These are phyloP conservation scores for Sparassis latifolia DNA, from an alignment of 1,284 basidiomycete genomes.

Conservation along the genomic window DNA sequence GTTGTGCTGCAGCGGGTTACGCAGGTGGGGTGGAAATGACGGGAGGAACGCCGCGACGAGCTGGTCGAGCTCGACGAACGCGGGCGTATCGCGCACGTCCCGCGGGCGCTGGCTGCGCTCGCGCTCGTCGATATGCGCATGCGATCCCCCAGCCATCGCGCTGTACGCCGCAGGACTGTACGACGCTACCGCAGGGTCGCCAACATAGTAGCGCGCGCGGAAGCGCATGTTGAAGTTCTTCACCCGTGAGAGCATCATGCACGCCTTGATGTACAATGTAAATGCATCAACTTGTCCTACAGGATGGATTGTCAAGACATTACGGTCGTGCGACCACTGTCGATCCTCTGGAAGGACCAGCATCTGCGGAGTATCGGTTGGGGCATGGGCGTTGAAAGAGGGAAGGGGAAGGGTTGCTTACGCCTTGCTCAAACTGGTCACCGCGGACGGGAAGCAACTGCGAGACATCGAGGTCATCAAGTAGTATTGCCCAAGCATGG, in stretches of 20 bases:
- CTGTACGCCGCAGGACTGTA: conserved; percentile 8
- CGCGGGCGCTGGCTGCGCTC: conserved; percentile 24
- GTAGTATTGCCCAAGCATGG: conserved; percentile 63
- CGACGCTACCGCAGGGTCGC: conserved; percentile 31
- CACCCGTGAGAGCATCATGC: conserved; percentile 59
- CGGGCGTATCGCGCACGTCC: conserved; percentile 52
- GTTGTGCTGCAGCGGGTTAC: conserved; percentile 43
- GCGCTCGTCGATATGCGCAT: conserved; percentile 3
- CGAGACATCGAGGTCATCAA: conserved; percentile 67
- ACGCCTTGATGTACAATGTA: conserved; percentile 62
- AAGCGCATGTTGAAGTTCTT: conserved; percentile 69
- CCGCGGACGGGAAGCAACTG: conserved; percentile 61
- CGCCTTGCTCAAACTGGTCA: conserved; percentile 54
- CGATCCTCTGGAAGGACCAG: conserved; percentile 48
- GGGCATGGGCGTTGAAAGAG: not conserved
- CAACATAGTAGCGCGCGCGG: conserved; percentile 48
- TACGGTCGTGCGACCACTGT: conserved; percentile 60
- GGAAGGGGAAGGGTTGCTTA: conserved; percentile 25
- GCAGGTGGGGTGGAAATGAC: conserved; percentile 52
- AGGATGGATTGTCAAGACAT: conserved; percentile 52
- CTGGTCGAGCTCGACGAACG: conserved; percentile 60
- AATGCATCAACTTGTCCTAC: conserved; percentile 64
- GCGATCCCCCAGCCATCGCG: conserved; percentile 13
- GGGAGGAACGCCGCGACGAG: conserved; percentile 48
- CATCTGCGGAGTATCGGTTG: conserved; percentile 29